Base-by-base conservation (phyloP, 345 rosid genomes). In the Syzygium grande region DNA sequence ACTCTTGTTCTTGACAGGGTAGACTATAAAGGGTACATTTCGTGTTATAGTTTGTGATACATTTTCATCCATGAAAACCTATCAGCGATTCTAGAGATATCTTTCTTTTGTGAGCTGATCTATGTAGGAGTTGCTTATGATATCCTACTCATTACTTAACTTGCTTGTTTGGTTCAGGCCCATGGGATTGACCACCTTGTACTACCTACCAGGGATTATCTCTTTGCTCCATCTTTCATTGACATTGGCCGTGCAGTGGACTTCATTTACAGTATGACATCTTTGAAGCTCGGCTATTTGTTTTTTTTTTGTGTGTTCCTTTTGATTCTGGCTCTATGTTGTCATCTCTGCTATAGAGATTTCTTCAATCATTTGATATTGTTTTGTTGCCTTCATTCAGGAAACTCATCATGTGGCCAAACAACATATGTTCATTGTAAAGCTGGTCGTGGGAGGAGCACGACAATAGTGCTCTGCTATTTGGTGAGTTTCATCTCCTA, bases 371-470 rank as follows among this genome's bases (percentile, higher is more conserved):
- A 23, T 85, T 21, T 4, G 56, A 43, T 41, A 52, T 55, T 55
- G 51, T 51, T 38, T 5, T 43, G 11, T 56, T 87, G 17, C 88
- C 43, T 56, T 87, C 78, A 87, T 86, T 58, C 88, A 96, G 99
- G 92, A 88, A 96, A 95, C 86, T 90, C 95, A 56, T 90, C 91
- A 52, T 89, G 88, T 51, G 93, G 97, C 88, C 94, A 90, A 89
- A 95, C 94, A 53, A 96, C 99, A 6, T 95, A 95, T 85, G 98
- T 96, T 52, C 99, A 97, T 89, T 97, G 99, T 90, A 97, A 97
- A 91, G 99, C 99, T 89, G 99, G 99, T 51, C 93, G 98, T 14
- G 98, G 99, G 92, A 92, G 98, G 90, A 97, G 99, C 91, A 96
- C 98, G 4, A 95, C 97, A 14, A 92, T 97, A 88, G 98, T 95